Percentiles rank a stretch among this genome's conserved stretches.
These are phyloP conservation scores for Puccinia coronata DNA, from an alignment of 1,284 basidiomycete species.

Conservation along the genomic window DNA sequence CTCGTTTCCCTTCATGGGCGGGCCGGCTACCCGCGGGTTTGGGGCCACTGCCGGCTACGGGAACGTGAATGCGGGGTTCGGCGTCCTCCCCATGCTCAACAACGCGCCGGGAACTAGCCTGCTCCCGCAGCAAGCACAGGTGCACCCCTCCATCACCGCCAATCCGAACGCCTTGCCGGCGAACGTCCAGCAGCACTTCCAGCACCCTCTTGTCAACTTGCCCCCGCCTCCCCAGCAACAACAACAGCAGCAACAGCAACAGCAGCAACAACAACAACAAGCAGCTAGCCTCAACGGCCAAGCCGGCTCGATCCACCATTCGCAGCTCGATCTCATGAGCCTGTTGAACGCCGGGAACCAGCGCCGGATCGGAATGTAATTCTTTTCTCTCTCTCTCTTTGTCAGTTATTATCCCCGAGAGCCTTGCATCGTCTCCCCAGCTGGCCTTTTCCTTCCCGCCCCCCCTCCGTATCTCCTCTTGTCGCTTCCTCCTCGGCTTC, in stretches of 20 bases:
- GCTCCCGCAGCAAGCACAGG: slow-evolving; percentile 3
- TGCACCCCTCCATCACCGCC: background rate
- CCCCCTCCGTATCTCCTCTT: background rate
- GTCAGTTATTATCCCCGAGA: background rate
- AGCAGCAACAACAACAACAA: slow-evolving; percentile 5
- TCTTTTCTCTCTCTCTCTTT: background rate
- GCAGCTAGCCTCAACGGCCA: background rate
- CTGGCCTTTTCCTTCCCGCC: background rate
- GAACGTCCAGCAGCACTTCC: background rate
- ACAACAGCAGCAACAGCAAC: background rate
- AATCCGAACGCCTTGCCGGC: slow-evolving; percentile 1
- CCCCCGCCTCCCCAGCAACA: background rate
- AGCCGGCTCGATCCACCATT: background rate
- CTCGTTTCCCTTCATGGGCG: slow-evolving; percentile 23
- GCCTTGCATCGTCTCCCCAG: too few relatives aligned
- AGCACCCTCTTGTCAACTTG: background rate
- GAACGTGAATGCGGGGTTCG: background rate
- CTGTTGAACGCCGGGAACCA: slow-evolving; percentile 47
- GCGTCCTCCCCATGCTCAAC: slow-evolving; percentile 5
- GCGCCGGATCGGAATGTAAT: slow-evolving; percentile 45
- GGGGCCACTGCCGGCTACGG: background rate
- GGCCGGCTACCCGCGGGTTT: slow-evolving; percentile 1
- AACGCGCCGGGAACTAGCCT: background rate
- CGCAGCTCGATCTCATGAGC: slow-evolving; percentile 43
- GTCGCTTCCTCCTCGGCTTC: background rate